Conservation (phyloP, 2,329 filamentous ascomycete species). For the Aureobasidium uvarum region DNA sequence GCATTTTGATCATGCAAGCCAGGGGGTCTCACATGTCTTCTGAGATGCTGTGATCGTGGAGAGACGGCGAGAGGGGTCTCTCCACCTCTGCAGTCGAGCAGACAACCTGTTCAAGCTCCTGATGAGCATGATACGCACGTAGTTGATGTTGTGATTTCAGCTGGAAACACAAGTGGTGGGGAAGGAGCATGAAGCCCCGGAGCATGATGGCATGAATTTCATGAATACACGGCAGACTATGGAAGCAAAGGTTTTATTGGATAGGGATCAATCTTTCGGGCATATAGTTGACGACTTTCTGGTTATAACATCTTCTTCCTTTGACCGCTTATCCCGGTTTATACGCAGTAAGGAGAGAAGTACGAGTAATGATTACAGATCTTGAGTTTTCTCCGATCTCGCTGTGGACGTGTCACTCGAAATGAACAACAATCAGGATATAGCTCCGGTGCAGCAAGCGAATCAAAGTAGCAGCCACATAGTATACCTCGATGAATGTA, state of each 20-base stretch:
- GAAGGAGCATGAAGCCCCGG: not conserved
- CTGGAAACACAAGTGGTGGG: not conserved
- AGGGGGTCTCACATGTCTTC: not conserved
- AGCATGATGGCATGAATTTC: constrained; percentile 13
- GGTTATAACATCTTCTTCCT: not conserved
- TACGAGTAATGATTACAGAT: not conserved
- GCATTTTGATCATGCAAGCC: constrained; percentile 69
- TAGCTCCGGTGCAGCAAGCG: not conserved
- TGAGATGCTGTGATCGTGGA: not conserved
- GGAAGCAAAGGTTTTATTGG: not conserved
- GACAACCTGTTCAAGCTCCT: not conserved
- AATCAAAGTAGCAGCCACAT: not conserved
- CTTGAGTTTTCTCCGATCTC: not conserved
- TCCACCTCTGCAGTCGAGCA: not conserved
- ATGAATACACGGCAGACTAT: constrained; percentile 9
- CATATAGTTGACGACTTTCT: not conserved
- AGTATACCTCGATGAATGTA: not conserved
- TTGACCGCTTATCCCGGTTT: not conserved
- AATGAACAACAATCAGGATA: not conserved
- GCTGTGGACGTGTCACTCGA: constrained; percentile 10
- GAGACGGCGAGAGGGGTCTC: not conserved
- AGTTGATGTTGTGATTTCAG: not conserved
- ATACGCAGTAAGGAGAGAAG: not conserved
- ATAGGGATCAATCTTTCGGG: not conserved
- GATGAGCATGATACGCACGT: constrained; percentile 1